Conservation (phyloP, 2,329 filamentous ascomycete species). For the Raffaelea albimanens region DNA sequence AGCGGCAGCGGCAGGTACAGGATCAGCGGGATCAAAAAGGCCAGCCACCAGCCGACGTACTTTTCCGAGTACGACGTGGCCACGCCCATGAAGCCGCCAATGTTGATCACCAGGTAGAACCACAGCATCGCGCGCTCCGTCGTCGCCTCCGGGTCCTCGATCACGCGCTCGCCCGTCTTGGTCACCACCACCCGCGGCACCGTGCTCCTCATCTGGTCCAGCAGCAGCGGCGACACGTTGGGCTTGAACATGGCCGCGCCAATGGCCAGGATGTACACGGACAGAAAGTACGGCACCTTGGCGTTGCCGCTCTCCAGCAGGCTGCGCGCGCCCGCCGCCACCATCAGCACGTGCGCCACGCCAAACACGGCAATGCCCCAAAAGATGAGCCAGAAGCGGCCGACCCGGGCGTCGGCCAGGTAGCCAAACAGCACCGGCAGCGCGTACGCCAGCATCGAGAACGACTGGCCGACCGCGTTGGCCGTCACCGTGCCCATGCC, state of each 20-base stretch:
- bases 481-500: slow-evolving; percentile 45
- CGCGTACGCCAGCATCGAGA: slow-evolving; percentile 47
- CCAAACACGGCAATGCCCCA: slow-evolving; percentile 59
- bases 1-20: slow-evolving; percentile 32
- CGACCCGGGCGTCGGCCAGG: slow-evolving; percentile 58
- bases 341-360: slow-evolving; percentile 58
- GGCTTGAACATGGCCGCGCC: slow-evolving; percentile 76
- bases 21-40: slow-evolving; percentile 50
- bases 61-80: slow-evolving; percentile 65
- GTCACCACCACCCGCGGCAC: slow-evolving; percentile 46
- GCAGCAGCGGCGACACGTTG: slow-evolving; percentile 64
- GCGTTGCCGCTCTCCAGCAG: slow-evolving; percentile 33
- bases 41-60: slow-evolving; percentile 59
- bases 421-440: slow-evolving; percentile 46
- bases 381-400: slow-evolving; percentile 64
- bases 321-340: slow-evolving; percentile 43
- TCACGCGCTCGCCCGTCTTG: slow-evolving; percentile 52
- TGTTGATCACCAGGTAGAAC: slow-evolving; percentile 57
- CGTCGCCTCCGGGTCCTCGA: slow-evolving; percentile 61
- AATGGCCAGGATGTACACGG: slow-evolving; percentile 42
- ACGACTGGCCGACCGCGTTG: slow-evolving; percentile 43
- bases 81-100: slow-evolving; percentile 55
- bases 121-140: slow-evolving; percentile 60
- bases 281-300: slow-evolving; percentile 51
- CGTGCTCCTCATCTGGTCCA: slow-evolving; percentile 57